phyloP scores from a whole-genome alignment of 768 basidiomycete genomes.

The Suillus cothurnatus region DNA sequence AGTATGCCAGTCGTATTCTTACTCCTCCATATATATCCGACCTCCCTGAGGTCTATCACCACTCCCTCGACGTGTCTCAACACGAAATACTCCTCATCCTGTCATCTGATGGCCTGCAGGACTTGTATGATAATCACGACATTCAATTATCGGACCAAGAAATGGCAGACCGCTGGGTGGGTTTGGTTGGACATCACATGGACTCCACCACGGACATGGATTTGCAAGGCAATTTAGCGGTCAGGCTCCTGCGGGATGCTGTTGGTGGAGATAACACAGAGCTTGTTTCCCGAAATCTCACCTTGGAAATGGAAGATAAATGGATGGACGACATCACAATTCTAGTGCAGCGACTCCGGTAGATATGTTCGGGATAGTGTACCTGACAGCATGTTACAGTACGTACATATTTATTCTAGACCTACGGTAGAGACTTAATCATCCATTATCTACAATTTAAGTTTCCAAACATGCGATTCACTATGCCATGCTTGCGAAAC shows the following conservation, averaged over 20 bases:
- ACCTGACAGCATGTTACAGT: slow-evolving; percentile 9
- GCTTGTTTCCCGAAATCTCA: slow-evolving; percentile 44
- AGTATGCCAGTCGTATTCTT: slow-evolving; percentile 37
- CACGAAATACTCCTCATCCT: slow-evolving; percentile 39
- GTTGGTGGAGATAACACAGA: slow-evolving; percentile 44
- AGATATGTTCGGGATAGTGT: neutral
- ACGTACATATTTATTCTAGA: slow-evolving; percentile 16
- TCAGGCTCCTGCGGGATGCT: slow-evolving; percentile 43
- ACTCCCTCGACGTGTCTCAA: slow-evolving; percentile 25
- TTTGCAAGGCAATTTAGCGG: slow-evolving; percentile 36
- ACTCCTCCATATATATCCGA: slow-evolving; percentile 51
- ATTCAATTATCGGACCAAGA: slow-evolving; percentile 24
- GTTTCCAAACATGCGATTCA: neutral
- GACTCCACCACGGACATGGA: slow-evolving; percentile 21
- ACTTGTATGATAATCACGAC: slow-evolving; percentile 38
- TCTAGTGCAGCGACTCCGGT: slow-evolving; percentile 41
- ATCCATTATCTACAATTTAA: slow-evolving; percentile 2
- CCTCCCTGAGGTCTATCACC: slow-evolving; percentile 43
- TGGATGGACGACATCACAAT: slow-evolving; percentile 56
- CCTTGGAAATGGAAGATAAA: slow-evolving; percentile 51
- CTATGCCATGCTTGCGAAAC: slow-evolving; percentile 2
- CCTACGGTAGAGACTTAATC: neutral
- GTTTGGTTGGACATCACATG: slow-evolving; percentile 31
- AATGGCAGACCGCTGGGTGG: slow-evolving; percentile 38
- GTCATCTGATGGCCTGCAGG: slow-evolving; percentile 50